These are phyloP conservation scores for Pythium brachiatum DNA, from an alignment of 352 stramenopile genomes.

Conservation along the genomic window DNA sequence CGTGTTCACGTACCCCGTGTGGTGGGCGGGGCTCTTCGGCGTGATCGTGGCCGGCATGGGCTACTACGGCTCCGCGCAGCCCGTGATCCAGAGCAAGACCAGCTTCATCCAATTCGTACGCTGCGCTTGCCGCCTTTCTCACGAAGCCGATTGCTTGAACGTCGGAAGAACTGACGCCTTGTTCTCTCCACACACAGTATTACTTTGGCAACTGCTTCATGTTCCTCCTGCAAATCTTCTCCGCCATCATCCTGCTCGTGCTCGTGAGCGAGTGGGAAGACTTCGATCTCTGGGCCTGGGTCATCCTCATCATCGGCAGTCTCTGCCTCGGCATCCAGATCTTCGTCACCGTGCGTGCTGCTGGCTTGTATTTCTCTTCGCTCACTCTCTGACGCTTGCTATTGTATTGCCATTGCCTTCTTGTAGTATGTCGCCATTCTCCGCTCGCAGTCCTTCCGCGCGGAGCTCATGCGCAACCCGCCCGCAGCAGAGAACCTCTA, in stretches of 20 bases:
- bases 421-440: slow-evolving; percentile 70
- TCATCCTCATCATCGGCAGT: slow-evolving; percentile 65
- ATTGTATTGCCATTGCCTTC: too few species aligned
- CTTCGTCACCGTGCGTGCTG: slow-evolving; percentile 53
- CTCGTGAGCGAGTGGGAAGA: slow-evolving; percentile 76
- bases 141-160: not conserved
- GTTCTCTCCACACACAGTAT: slow-evolving; percentile 36
- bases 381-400: slow-evolving; percentile 7
- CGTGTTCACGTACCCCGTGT: slow-evolving; percentile 80
- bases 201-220: slow-evolving; percentile 89
- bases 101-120: slow-evolving; percentile 87
- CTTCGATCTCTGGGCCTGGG: slow-evolving; percentile 72
- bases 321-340: slow-evolving; percentile 68
- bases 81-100: slow-evolving; percentile 86
- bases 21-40: slow-evolving; percentile 76
- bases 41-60: slow-evolving; percentile 77
- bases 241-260: slow-evolving; percentile 67
- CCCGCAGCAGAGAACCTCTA: slow-evolving; percentile 78
- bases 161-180: not conserved
- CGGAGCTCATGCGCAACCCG: slow-evolving; percentile 82
- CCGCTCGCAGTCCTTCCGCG: slow-evolving; percentile 70
- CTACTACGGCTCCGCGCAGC: slow-evolving; percentile 80
- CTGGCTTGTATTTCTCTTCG: not conserved
- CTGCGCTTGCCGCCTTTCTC: slow-evolving; percentile 5
- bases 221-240: slow-evolving; percentile 69